Conservation (phyloP, 164 flowering plant genomes). For the Malania oleifera region DNA sequence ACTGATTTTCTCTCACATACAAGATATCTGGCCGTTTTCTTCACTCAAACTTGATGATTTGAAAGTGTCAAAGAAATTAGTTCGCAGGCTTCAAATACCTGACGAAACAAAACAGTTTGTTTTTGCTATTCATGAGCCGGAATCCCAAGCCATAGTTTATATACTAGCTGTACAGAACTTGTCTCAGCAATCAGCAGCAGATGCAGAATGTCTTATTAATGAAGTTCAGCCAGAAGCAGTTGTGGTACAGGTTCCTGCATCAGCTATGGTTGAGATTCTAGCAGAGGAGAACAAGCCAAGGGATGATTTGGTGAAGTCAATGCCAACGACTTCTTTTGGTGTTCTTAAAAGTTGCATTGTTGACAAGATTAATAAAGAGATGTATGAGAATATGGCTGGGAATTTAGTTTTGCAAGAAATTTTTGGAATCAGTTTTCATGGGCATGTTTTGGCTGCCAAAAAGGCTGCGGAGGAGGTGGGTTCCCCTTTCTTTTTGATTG, state of each 20-base stretch:
- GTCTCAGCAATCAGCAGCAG: constrained; percentile 71
- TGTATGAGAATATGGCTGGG: constrained; percentile 73
- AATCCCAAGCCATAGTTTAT: constrained; percentile 54
- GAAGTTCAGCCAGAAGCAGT: constrained; percentile 25
- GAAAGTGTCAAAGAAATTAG: constrained; percentile 44
- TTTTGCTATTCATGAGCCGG: constrained; percentile 60
- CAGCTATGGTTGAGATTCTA: constrained; percentile 15
- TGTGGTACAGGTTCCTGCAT: constrained; percentile 10
- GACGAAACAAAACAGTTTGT: constrained; percentile 70
- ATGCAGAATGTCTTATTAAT: constrained; percentile 58
- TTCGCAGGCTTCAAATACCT: constrained; percentile 51
- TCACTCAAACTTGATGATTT: constrained; percentile 45
- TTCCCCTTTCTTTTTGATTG: constrained; percentile 53
- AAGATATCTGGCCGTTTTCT: constrained; percentile 69
- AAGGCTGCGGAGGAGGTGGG: constrained; percentile 70
- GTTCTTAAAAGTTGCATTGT: constrained; percentile 66
- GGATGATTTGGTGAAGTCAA: constrained; percentile 3
- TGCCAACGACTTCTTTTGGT: constrained; percentile 66
- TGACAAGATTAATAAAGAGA: constrained; percentile 49
- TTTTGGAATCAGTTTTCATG: constrained; percentile 75
- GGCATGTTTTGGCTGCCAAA: constrained; percentile 67
- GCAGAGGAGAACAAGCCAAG: no score
- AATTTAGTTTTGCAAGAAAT: constrained; percentile 62
- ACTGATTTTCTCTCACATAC: constrained; percentile 23
- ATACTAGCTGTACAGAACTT: constrained; percentile 66